Percentiles rank a stretch among this genome's conserved stretches.
These are phyloP conservation scores for Furcasterigmium sp. DNA, from an alignment of 2,329 filamentous ascomycete genomes.

Conservation along the genomic window DNA sequence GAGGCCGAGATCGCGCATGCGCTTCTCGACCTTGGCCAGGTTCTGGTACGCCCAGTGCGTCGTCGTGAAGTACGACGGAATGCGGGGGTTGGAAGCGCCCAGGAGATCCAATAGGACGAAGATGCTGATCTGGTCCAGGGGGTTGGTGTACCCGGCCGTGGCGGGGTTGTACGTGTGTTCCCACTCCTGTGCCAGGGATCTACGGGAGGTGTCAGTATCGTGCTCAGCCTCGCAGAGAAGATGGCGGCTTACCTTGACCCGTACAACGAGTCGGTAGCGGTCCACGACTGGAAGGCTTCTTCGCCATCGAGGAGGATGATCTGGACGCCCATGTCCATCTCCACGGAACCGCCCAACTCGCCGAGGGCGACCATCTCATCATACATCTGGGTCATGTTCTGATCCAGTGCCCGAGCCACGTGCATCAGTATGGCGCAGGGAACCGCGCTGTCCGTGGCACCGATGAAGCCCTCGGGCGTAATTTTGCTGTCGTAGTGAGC, in stretches of 20 bases:
- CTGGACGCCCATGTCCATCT: slow-evolving; percentile 70
- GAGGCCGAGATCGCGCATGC: slow-evolving; percentile 53
- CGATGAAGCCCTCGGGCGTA: slow-evolving; percentile 69
- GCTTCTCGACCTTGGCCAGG: slow-evolving; percentile 59
- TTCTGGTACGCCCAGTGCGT: slow-evolving; percentile 78
- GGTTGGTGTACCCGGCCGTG: slow-evolving; percentile 63
- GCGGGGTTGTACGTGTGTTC: slow-evolving; percentile 60
- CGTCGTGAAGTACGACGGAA: slow-evolving; percentile 70
- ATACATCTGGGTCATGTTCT: slow-evolving; percentile 69
- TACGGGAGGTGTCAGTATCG: slow-evolving; percentile 15
- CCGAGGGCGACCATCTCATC: slow-evolving; percentile 58
- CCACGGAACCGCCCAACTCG: slow-evolving; percentile 40
- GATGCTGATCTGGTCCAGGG: slow-evolving; percentile 66
- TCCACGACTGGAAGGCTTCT: slow-evolving; percentile 73
- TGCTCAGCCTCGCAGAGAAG: neutral
- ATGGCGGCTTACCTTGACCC: slow-evolving; percentile 58
- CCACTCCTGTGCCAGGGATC: slow-evolving; percentile 68
- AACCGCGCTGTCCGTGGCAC: slow-evolving; percentile 77
- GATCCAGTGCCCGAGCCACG: slow-evolving; percentile 65
- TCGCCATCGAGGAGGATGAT: slow-evolving; percentile 78
- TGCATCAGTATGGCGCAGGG: slow-evolving; percentile 84
- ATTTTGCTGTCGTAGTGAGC: slow-evolving; percentile 82
- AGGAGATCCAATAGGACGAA: slow-evolving; percentile 74
- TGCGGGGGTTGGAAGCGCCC: slow-evolving; percentile 51
- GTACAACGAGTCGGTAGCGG: slow-evolving; percentile 68